Evolutionary conservation across 1,284 basidiomycete genomes (phyloP).

Genomic region (Vanrija sp.): DNA sequence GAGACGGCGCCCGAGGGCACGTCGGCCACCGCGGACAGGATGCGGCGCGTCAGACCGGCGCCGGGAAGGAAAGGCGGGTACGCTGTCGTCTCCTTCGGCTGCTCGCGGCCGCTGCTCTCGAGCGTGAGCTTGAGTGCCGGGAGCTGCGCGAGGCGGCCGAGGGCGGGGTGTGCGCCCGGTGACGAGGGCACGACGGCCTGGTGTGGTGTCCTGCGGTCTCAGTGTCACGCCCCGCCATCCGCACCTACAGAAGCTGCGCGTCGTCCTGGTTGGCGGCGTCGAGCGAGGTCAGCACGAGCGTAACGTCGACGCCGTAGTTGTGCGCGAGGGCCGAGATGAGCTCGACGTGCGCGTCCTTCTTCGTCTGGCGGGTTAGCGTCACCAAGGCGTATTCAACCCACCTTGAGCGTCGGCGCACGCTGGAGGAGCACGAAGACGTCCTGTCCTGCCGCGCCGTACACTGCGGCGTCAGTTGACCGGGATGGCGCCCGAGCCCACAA

Average conservation of each 20-base stretch:
- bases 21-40: slow-evolving; percentile 55
- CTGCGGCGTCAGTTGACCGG: slow-evolving; percentile 1
- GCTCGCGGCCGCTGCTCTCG: background rate
- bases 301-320: slow-evolving; percentile 53
- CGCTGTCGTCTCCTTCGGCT: slow-evolving; percentile 40
- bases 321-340: slow-evolving; percentile 58
- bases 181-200: slow-evolving; percentile 49
- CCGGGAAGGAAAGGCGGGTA: slow-evolving; percentile 57
- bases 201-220: slow-evolving; percentile 19
- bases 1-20: slow-evolving; percentile 45
- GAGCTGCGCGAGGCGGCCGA: slow-evolving; percentile 51
- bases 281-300: slow-evolving; percentile 67
- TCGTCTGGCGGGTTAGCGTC: slow-evolving; percentile 51
- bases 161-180: slow-evolving; percentile 50
- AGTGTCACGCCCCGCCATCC: background rate
- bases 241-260: slow-evolving; percentile 65
- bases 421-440: slow-evolving; percentile 48
- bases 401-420: slow-evolving; percentile 70
- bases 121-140: slow-evolving; percentile 46
- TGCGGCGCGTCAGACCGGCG: slow-evolving; percentile 64
- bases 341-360: slow-evolving; percentile 64
- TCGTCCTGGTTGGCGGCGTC: slow-evolving; percentile 69
- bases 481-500: background rate
- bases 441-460: slow-evolving; percentile 7
- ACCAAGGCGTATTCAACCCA: slow-evolving; percentile 29